Evolutionary conservation across 2,329 filamentous ascomycete genomes (phyloP).

Genomic region (Akanthomyces dipterigenus): DNA sequence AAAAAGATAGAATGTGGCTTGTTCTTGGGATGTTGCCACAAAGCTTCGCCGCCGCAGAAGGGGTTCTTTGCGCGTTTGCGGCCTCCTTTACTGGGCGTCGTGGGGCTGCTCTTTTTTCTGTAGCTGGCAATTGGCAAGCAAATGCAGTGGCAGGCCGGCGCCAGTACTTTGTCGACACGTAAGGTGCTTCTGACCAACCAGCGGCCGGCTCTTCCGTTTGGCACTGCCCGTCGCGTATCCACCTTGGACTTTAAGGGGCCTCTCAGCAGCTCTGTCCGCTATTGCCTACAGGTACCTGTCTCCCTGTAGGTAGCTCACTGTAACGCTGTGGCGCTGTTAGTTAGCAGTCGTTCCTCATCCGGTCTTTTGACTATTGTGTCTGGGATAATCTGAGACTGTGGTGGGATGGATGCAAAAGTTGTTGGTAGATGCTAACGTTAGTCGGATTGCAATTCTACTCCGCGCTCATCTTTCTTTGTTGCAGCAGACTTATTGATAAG

Average conservation of each 20-base stretch:
- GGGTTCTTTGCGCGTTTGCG: constrained; percentile 8
- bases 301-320: not conserved
- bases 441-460: too few species aligned
- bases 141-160: not conserved
- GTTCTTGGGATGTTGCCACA: constrained; percentile 11
- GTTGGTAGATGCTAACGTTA: too few species aligned
- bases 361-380: not conserved
- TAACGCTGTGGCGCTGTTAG: not conserved
- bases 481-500: too few species aligned
- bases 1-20: constrained; percentile 1
- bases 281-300: not conserved
- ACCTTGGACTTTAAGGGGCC: not conserved
- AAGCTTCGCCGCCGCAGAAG: constrained; percentile 4
- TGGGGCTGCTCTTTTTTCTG: not conserved
- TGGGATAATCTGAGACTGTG: not conserved
- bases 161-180: constrained; percentile 10
- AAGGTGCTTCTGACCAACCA: constrained; percentile 3
- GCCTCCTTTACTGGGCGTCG: constrained; percentile 9
- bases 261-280: not conserved
- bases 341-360: not conserved
- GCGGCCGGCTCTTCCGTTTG: not conserved
- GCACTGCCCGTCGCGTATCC: not conserved
- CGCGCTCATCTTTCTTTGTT: too few species aligned
- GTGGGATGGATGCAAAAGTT: not conserved
- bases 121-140: not conserved